Percentiles rank a stretch among this genome's conserved stretches.
phyloP scores from a whole-genome alignment of 2,329 filamentous ascomycete species.

The Cercospora sp. region DNA sequence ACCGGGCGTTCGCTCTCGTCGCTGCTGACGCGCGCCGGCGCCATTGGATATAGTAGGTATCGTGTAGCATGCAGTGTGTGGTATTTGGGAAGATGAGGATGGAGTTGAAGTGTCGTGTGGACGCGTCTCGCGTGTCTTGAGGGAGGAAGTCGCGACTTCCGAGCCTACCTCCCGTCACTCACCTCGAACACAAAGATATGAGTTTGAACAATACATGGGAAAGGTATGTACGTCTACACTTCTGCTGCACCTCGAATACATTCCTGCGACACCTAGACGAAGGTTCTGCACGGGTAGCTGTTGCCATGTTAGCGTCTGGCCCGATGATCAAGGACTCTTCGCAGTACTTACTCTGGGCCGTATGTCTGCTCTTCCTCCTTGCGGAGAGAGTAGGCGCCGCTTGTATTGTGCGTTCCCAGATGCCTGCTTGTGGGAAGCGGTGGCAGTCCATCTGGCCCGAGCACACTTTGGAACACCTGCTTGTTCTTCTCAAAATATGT shows the following conservation, averaged over 20 bases:
- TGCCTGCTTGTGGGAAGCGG: constrained; percentile 77
- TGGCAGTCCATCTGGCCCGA: constrained; percentile 77
- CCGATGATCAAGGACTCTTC: neutral
- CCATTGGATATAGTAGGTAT: constrained; percentile 16
- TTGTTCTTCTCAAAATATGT: constrained; percentile 69
- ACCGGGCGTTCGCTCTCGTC: constrained; percentile 5
- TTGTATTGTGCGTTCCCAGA: constrained; percentile 37
- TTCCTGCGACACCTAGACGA: constrained; percentile 31
- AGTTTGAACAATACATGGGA: neutral
- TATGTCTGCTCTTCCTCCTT: constrained; percentile 73
- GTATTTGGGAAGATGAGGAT: constrained; percentile 1
- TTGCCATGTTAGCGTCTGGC: constrained; percentile 26
- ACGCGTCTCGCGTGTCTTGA: neutral
- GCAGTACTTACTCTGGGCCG: constrained; percentile 40
- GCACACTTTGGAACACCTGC: constrained; percentile 55
- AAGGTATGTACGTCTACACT: constrained; percentile 19
- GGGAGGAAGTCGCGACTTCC: neutral
- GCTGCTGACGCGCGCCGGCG: constrained; percentile 11
- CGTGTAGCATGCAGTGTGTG: constrained; percentile 1
- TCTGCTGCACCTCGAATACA: neutral
- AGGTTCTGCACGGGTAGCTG: constrained; percentile 51
- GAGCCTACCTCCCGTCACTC: neutral
- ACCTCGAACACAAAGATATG: neutral
- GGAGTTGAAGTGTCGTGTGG: neutral
- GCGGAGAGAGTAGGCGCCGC: constrained; percentile 69